These are phyloP conservation scores for Aspergillus hancockii DNA, from an alignment of 495 filamentous ascomycete genomes.

Conservation along the genomic window DNA sequence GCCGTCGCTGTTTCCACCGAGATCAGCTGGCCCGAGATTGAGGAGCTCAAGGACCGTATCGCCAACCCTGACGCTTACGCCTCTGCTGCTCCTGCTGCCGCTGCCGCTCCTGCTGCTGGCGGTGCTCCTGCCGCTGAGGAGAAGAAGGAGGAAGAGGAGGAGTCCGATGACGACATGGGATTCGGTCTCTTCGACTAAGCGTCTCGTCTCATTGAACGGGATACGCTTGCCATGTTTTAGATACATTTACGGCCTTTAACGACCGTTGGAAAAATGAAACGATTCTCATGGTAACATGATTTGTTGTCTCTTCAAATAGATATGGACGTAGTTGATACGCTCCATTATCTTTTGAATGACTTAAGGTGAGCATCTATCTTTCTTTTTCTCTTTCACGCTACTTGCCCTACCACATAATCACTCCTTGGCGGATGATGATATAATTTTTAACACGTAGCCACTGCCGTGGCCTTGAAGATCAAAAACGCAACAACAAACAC, in stretches of 20 bases:
- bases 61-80: conserved; percentile 97
- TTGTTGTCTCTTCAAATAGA: conserved; percentile 24
- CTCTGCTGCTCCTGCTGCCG: conserved; percentile 69
- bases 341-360: conserved; percentile 34
- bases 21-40: conserved; percentile 92
- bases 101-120: conserved; percentile 43
- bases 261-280: conserved; percentile 34
- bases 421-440: conserved; percentile 53
- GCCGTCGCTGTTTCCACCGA: conserved; percentile 89
- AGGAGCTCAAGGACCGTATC: conserved; percentile 97
- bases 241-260: conserved; percentile 37
- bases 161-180: conserved; percentile 55
- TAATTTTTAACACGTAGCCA: conserved; percentile 59
- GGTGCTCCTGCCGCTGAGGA: conserved; percentile 54
- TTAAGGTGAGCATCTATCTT: conserved; percentile 32
- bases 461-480: conserved; percentile 46
- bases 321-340: conserved; percentile 42
- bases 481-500: conserved; percentile 60
- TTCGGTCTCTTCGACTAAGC: conserved; percentile 62
- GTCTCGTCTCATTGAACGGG: conserved; percentile 26
- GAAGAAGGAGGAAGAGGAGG: conserved; percentile 52
- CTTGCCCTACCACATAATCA: conserved; percentile 3
- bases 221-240: conserved; percentile 47
- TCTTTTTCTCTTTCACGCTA: conserved; percentile 9
- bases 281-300: conserved; percentile 32